phyloP scores from a whole-genome alignment of 768 basidiomycete genomes.

The Termitomyces sp. region DNA sequence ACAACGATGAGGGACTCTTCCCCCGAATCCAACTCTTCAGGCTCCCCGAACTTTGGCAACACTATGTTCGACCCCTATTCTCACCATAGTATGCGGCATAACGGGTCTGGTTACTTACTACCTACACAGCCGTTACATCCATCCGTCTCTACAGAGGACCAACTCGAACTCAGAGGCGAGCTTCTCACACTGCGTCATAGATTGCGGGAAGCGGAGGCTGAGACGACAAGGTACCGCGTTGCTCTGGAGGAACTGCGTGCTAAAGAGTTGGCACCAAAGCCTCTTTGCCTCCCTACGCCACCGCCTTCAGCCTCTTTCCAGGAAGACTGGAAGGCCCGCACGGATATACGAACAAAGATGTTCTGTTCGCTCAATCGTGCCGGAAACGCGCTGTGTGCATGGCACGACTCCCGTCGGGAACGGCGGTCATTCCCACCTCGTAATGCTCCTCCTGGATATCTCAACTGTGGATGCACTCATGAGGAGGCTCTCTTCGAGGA shows the following conservation, averaged over 20 bases:
- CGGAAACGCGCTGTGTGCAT: slow-evolving; percentile 84
- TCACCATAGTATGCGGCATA: slow-evolving; percentile 9
- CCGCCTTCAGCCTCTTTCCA: slow-evolving; percentile 49
- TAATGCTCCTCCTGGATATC: slow-evolving; percentile 70
- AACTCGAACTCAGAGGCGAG: slow-evolving; percentile 43
- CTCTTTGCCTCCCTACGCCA: slow-evolving; percentile 19
- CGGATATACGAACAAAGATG: slow-evolving; percentile 63
- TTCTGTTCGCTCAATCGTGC: slow-evolving; percentile 85
- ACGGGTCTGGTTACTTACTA: slow-evolving; percentile 12
- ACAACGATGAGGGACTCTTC: slow-evolving; percentile 31
- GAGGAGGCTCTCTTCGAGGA: slow-evolving; percentile 88
- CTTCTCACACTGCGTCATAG: slow-evolving; percentile 51
- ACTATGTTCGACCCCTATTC: slow-evolving; percentile 7
- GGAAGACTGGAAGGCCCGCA: slow-evolving; percentile 67
- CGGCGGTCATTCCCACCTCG: slow-evolving; percentile 74
- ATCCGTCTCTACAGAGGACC: slow-evolving; percentile 21
- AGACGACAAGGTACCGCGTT: slow-evolving; percentile 46
- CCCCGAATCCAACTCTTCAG: slow-evolving; percentile 37
- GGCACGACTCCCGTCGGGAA: slow-evolving; percentile 87
- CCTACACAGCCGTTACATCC: slow-evolving; percentile 13
- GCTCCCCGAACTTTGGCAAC: slow-evolving; percentile 22
- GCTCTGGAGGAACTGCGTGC: slow-evolving; percentile 23
- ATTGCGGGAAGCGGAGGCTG: slow-evolving; percentile 61
- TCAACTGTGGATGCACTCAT: slow-evolving; percentile 85
- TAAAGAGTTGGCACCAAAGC: not conserved